Base-by-base conservation (phyloP, 768 basidiomycete species). In the Agaricus subrufescens region DNA sequence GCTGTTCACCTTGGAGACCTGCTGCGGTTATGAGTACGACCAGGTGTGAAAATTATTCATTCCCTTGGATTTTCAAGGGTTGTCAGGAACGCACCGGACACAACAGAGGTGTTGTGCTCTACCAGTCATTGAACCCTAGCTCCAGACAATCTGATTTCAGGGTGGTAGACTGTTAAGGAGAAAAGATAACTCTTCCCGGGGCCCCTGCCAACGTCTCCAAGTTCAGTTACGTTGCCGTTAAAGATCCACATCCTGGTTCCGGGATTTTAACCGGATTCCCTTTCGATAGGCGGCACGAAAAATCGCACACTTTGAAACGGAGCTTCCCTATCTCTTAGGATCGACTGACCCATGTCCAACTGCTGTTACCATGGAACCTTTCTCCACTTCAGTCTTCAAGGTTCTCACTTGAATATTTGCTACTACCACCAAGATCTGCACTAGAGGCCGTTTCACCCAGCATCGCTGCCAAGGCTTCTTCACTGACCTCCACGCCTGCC, bases 351-450 rank as follows among this genome's bases (percentile, higher is more conserved):
- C 85, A 82, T 85, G 84, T 85, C 81, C 85, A 86, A 86, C 83
- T 85, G 83, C 84, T 86, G 84, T 86, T 85, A 85, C 81, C 85
- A 85, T 82, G 84, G 84, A 86, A 86, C 85, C 85, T 84, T 86
- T 87, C 85, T 84, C 85, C 85, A 86, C 85, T 86, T 86, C 85
- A 86, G 85, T 85, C 85, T 83, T 85, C 85, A 81, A 86, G 83
- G 85, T 77, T 86, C 85, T 84, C 84, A 84, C 81, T 85, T 83
- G 85, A 85, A 83, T 86, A 87, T 86, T 86, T 86, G 86, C 85
- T 87, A 87, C 86, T 86, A 83, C 84, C 83, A 87, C 86, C 84
- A 85, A 86, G 85, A 88, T 86, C 85, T 86, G 85, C 83, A 84
- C 85, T 84, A 85, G 81, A 81, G 85, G 84, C 82, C 72, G 83